Percentiles rank a stretch among this genome's conserved stretches.
Evolutionary conservation across 352 stramenopile species (phyloP).

Genomic region (Pythium dissotocum): DNA sequence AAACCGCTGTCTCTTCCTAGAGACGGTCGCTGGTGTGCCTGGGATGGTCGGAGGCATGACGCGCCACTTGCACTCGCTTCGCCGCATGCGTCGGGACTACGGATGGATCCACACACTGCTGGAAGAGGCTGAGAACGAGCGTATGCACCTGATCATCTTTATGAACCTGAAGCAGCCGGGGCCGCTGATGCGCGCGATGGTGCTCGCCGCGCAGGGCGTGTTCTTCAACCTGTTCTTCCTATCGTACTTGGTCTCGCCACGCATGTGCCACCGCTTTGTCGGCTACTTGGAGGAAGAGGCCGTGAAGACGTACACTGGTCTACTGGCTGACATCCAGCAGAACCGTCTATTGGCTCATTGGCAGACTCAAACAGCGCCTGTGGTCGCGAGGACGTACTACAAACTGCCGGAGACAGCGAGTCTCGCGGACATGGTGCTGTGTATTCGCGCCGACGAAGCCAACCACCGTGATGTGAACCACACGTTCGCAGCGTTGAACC

Average conservation of each 20-base stretch:
- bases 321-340: conserved; percentile 88
- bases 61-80: conserved; percentile 78
- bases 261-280: conserved; percentile 90
- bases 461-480: conserved; percentile 91
- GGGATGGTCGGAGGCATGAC: conserved; percentile 74
- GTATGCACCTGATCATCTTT: conserved; percentile 92
- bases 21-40: conserved; percentile 70
- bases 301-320: conserved; percentile 90
- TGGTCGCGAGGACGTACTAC: conserved; percentile 89
- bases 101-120: conserved; percentile 91
- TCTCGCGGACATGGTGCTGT: conserved; percentile 85
- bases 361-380: conserved; percentile 60
- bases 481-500: conserved; percentile 59
- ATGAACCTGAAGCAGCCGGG: conserved; percentile 87
- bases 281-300: conserved; percentile 94
- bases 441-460: conserved; percentile 86
- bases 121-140: conserved; percentile 92
- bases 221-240: conserved; percentile 87
- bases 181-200: conserved; percentile 61
- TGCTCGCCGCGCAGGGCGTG: conserved; percentile 80
- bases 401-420: conserved; percentile 71
- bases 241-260: conserved; percentile 87
- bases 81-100: conserved; percentile 79
- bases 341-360: conserved; percentile 48
- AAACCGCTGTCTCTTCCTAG: conserved; percentile 72